These are phyloP conservation scores for Gynandropsis gynandra DNA, from an alignment of 345 rosid species.

Conservation along the genomic window DNA sequence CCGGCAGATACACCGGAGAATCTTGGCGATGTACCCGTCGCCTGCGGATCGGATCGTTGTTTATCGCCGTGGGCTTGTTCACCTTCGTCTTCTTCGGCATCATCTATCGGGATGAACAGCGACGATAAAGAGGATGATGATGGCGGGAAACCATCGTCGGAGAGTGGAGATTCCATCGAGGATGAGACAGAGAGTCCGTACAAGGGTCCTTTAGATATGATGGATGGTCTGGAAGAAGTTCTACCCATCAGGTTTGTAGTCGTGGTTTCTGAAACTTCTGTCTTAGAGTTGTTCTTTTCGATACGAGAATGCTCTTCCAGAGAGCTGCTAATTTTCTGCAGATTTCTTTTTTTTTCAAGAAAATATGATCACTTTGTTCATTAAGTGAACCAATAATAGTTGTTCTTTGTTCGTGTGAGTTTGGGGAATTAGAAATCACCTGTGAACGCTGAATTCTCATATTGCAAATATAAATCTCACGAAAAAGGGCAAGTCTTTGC, in stretches of 20 bases:
- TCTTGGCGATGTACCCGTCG: background rate
- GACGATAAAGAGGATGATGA: constrained; percentile 31
- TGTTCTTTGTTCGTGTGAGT: too few relatives aligned
- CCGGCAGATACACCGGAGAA: constrained; percentile 13
- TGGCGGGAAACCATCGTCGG: constrained; percentile 23
- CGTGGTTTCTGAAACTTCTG: background rate
- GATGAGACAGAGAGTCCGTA: constrained; percentile 57
- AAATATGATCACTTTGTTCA: background rate
- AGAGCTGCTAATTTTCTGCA: too few relatives aligned
- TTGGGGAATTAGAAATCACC: too few relatives aligned
- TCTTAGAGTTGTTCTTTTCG: background rate
- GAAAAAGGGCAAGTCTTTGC: too few relatives aligned
- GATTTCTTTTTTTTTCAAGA: background rate
- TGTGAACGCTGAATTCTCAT: too few relatives aligned
- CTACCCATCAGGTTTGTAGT: constrained; percentile 47
- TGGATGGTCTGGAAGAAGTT: constrained; percentile 57
- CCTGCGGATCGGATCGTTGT: constrained; percentile 12
- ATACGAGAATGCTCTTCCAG: background rate
- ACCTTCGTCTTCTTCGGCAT: constrained; percentile 32
- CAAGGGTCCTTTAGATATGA: constrained; percentile 42
- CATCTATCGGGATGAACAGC: constrained; percentile 60
- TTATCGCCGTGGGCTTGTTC: constrained; percentile 27
- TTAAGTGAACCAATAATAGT: too few relatives aligned
- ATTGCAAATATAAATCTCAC: too few relatives aligned
- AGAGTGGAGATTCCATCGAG: constrained; percentile 32